Evolutionary conservation across 192 early-diverging fungal genomes (phyloP), one percentile per base, ranked within the genome.

Genomic region (Podila epicladia): DNA sequence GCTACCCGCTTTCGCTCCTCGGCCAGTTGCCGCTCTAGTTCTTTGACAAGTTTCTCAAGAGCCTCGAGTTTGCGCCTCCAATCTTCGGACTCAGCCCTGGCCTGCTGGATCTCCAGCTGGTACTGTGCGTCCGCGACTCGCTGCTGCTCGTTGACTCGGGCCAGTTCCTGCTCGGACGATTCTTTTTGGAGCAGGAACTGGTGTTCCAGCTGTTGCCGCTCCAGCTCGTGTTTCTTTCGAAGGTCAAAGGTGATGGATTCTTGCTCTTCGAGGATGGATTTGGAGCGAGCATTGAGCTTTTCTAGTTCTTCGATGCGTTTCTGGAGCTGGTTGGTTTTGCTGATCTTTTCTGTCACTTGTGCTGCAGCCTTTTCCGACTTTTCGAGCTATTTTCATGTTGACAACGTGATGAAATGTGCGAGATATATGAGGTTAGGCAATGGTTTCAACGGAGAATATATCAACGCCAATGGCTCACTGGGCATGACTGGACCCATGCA

Each of bases 311-410:
- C 77, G 17, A 80, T 71, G 17, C 59, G 33, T 53, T 80, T 80
- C 22, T 73, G 77, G 0, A 73, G 71, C 3, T 61, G 71, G 17
- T 60, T 38, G 17, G 51, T 48, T 35, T 73, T 80, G 38, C 62
- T 61, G 24, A 69, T 59, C 22, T 80, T 80, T 4, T 80, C 77
- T 11, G 31, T 49, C 0, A 69, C 65, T 9, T 29, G 4, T 17
- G 70, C n/a, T 9, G 77, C 77, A 11, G 70, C 60, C 71, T 63
- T 80, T 67, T 80, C 77, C 32, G 77, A 80, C 37, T 73, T 80
- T 53, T 80, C 77, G 28, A 80, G 77, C 77, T 80, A 65, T 45
- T 45, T 45, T 15, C 62, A 60, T 19, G 29, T 24, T 1, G 17
- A 12, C 28, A 19, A 37, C 9, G 20, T 33, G 26, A 24, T 37